Conservation (phyloP, 2,329 filamentous ascomycete species). For the Aspergillus pseudoviridinutans region DNA sequence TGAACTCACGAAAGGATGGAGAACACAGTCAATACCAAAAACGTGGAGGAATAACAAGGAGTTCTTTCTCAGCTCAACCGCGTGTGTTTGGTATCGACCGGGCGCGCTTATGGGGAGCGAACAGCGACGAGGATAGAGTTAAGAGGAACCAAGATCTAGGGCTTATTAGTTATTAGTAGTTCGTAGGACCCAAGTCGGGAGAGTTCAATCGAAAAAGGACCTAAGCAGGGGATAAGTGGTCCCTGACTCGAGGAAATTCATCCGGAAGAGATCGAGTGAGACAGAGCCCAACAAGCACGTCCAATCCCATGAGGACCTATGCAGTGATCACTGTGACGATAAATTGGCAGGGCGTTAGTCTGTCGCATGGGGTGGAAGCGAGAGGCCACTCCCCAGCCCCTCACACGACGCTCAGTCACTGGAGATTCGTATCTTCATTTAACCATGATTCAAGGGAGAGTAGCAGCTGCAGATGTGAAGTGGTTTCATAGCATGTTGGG, state of each 20-base stretch:
- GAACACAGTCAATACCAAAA: background rate
- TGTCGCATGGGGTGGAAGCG: slow-evolving; percentile 1
- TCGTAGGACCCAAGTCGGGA: background rate
- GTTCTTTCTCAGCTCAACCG: background rate
- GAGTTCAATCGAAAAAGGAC: background rate
- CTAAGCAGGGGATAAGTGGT: slow-evolving; percentile 6
- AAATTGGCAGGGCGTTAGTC: slow-evolving; percentile 5
- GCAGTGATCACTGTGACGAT: slow-evolving; percentile 1
- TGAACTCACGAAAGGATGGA: background rate
- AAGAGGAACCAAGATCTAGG: background rate
- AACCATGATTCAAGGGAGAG: background rate
- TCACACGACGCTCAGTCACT: background rate
- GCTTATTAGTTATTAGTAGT: background rate
- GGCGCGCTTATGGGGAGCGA: slow-evolving; percentile 3
- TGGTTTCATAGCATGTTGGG: background rate
- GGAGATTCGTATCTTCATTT: background rate
- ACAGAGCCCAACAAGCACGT: slow-evolving; percentile 8
- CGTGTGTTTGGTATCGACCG: background rate
- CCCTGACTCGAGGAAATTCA: background rate
- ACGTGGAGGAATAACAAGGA: background rate
- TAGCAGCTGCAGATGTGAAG: background rate
- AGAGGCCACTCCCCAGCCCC: slow-evolving; percentile 1
- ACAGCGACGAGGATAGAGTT: background rate
- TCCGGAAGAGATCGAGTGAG: slow-evolving; percentile 10
- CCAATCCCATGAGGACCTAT: slow-evolving; percentile 7